Evolutionary conservation across 208 protist species (phyloP), one percentile per base, ranked within the genome.

Genomic region (Acanthamoeba culbertsoni): DNA sequence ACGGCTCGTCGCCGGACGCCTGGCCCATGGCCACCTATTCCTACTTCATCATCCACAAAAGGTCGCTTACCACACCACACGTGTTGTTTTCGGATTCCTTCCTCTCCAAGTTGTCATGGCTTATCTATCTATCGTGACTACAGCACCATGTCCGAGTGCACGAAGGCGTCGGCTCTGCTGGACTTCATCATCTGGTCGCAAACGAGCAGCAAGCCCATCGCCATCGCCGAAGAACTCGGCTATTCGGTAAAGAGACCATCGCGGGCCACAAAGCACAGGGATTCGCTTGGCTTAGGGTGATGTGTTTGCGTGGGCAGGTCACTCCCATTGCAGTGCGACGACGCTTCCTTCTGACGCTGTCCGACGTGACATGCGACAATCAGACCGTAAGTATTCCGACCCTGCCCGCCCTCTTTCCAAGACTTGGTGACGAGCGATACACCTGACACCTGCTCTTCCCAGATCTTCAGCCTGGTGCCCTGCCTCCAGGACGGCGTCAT

Each of bases 21-120:
- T 90, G 82, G 82, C 82, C 82, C n/a, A 90, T 90, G 55, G 82
- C 82, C 18, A 68, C 82, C 82, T 90, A 90, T 53, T 71, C 53
- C 26, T 90, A 90, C 51, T 20, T 90, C 33, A 16, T 90, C 35
- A 48, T 90, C 82, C 82, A 68, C 53, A 68, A 18, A 16, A 46
- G 18, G 55, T 48, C 26, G 10, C 16, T 12, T 12, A 10, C 57
- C 57, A 0, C 1, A 35, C 18, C 0, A 28, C 8, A 45, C 5
- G 5, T 18, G 26, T 23, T 0, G 10, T 6, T 79, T 23, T 53
- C 12, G 2, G 0, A 40, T 14, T 40, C 28, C 1, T n/a, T 45
- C 26, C 37, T 68, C 28, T 68, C 59, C 31, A 10, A 26, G 23
- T 8, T 18, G 18, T 55, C 48, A 55, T 18, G 48, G 12, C 48